Evolutionary conservation across 305 asterid genomes (phyloP).

Genomic region (Fraxinus nigra): DNA sequence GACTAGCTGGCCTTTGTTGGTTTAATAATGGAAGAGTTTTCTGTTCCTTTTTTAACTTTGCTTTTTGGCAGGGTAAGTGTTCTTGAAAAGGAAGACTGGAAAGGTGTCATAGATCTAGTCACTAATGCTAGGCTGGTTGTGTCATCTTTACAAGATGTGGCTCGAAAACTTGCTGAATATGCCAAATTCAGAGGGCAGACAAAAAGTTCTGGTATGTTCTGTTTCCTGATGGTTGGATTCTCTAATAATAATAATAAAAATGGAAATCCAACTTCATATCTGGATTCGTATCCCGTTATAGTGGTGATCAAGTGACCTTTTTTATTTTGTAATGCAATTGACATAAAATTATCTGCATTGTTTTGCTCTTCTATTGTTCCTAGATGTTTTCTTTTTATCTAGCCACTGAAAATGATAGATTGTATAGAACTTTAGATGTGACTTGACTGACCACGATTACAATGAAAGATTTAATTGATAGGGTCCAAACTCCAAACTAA

Average conservation of each 20-base stretch:
- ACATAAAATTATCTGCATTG: background rate
- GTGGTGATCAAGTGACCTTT: background rate
- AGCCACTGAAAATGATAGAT: background rate
- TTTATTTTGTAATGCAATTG: background rate
- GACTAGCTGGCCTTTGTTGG: background rate
- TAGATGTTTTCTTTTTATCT: background rate
- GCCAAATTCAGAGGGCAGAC: slow-evolving; percentile 64
- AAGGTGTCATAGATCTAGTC: slow-evolving; percentile 60
- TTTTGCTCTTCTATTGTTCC: background rate
- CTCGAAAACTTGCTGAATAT: slow-evolving; percentile 75
- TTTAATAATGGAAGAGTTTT: background rate
- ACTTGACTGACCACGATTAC: background rate
- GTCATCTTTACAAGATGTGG: slow-evolving; percentile 81
- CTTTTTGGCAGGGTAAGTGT: slow-evolving; percentile 61
- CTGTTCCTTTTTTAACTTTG: slow-evolving; percentile 17
- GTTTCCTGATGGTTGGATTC: background rate
- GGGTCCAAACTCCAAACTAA: background rate
- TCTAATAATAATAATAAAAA: background rate
- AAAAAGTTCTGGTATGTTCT: slow-evolving; percentile 43
- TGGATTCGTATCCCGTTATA: background rate
- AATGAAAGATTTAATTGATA: background rate
- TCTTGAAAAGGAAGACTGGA: slow-evolving; percentile 79
- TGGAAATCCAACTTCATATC: background rate
- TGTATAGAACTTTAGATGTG: background rate
- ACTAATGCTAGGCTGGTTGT: slow-evolving; percentile 87